Conservation (phyloP, 805 yeast species). For the Hanseniaspora nectarophila region DNA sequence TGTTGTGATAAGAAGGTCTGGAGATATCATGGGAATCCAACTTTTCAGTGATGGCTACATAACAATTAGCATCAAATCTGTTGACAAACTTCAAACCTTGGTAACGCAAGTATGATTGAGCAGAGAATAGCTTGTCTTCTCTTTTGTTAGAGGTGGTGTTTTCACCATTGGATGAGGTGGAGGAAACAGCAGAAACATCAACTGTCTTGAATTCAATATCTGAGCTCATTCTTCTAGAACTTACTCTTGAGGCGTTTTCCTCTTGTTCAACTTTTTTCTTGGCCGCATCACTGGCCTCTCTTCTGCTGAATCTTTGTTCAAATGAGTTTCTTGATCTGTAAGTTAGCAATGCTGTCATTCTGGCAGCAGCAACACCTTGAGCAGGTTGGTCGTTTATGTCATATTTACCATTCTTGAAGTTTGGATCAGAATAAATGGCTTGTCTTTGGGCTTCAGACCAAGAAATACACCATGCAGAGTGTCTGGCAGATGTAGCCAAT, state of each 20-base stretch:
- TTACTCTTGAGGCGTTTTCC: neutral
- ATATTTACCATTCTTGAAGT: conserved; percentile 83
- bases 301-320: conserved; percentile 85
- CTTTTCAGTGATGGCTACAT: conserved; percentile 84
- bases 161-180: conserved; percentile 24
- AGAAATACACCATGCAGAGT: conserved; percentile 96
- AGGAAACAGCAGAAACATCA: conserved; percentile 26
- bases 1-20: conserved; percentile 42
- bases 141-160: conserved; percentile 20
- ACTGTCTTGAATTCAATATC: conserved; percentile 19
- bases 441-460: conserved; percentile 99
- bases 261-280: conserved; percentile 15
- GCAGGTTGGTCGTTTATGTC: conserved; percentile 65
- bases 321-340: conserved; percentile 87
- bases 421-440: conserved; percentile 88
- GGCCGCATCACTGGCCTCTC: conserved; percentile 38
- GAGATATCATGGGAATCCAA: conserved; percentile 91
- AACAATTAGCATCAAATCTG: conserved; percentile 93
- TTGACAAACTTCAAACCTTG: conserved; percentile 84
- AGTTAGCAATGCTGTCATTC: conserved; percentile 91
- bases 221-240: conserved; percentile 19
- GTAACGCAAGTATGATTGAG: conserved; percentile 86
- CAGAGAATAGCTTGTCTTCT: conserved; percentile 64
- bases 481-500: conserved; percentile 85
- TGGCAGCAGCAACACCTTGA: conserved; percentile 84